A percentile compares a stretch with the other conserved stretches of the same genome.
phyloP scores from a whole-genome alignment of 2,329 filamentous ascomycete genomes.

The Calonectria hawksworthii region DNA sequence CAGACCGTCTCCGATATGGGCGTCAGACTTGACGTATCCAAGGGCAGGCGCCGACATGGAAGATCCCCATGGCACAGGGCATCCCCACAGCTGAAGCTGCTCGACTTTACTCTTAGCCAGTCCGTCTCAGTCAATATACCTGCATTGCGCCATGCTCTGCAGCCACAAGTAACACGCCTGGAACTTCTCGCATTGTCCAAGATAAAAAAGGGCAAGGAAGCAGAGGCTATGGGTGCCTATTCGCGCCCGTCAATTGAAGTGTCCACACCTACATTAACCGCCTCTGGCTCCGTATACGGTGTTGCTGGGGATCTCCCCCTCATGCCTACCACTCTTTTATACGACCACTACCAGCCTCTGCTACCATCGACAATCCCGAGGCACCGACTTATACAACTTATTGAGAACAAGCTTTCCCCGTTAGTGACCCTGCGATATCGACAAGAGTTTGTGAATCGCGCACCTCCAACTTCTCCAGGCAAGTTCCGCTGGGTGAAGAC shows the following conservation, averaged over 20 bases:
- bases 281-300: constrained; percentile 58
- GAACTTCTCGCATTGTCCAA: constrained; percentile 38
- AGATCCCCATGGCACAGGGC: constrained; percentile 19
- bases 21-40: constrained; percentile 53
- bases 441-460: constrained; percentile 54
- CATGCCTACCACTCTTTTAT: constrained; percentile 50
- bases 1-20: constrained; percentile 54
- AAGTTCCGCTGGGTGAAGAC: constrained; percentile 43
- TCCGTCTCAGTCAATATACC: constrained; percentile 54
- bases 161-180: constrained; percentile 42
- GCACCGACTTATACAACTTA: constrained; percentile 53
- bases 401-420: constrained; percentile 55
- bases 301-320: constrained; percentile 46
- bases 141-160: constrained; percentile 44
- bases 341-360: constrained; percentile 57
- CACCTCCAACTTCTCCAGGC: constrained; percentile 26
- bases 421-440: constrained; percentile 54
- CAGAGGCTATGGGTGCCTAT: constrained; percentile 15
- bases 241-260: constrained; percentile 37
- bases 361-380: constrained; percentile 53
- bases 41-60: constrained; percentile 8
- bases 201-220: constrained; percentile 18
- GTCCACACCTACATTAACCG: constrained; percentile 51
- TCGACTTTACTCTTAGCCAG: constrained; percentile 58
- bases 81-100: constrained; percentile 38